Base-by-base conservation (phyloP, 768 basidiomycete species). In the Suillus sp. region DNA sequence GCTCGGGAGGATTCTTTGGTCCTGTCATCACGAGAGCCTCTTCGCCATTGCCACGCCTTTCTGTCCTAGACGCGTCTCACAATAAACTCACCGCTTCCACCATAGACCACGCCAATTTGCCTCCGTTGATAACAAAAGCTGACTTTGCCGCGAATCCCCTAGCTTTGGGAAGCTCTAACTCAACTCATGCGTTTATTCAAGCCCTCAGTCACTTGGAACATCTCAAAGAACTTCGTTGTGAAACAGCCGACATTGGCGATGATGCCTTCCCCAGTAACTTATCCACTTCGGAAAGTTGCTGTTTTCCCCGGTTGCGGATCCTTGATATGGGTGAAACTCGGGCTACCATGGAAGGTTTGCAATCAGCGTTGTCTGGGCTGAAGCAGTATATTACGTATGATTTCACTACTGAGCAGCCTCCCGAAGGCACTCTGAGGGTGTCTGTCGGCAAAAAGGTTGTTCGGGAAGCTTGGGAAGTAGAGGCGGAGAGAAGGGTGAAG, bases 381-480 rank as follows among this genome's bases (percentile, higher is more conserved):
- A 76, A 79, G 55, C 84, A 86, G 71, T 77, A 79, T 8, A 67
- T 91, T 20, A 80, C 78, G 58, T 88, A 84, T 63, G 84, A 90
- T 62, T 69, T 81, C 34, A 84, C 85, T 0, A 75, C 77, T 18
- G 84, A 86, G 37, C 83, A 85, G 47, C 84, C 85, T 9, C 78
- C 79, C 3, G 77, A 78, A 43, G 88, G 86, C 20, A 77, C 82
- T 0, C 69, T 84, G 3, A 80, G 82, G 55, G 77, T 93, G 22
- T 77, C 86, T 20, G 79, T 92, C 2, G 93, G 92, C 18, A 92
- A 91, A 77, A 82, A 81, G 66, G 77, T 91, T 30, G 69, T 90
- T 62, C 86, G 86, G 70, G 92, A 94, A 73, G 74, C 83, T 37
- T 93, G 92, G 92, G 93, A 94, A 71, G 66, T 94, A 14, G 91